A percentile compares a stretch with the other conserved stretches of the same genome.
phyloP scores from a whole-genome alignment of 1,139 yeast species.

The Candida sp. region DNA sequence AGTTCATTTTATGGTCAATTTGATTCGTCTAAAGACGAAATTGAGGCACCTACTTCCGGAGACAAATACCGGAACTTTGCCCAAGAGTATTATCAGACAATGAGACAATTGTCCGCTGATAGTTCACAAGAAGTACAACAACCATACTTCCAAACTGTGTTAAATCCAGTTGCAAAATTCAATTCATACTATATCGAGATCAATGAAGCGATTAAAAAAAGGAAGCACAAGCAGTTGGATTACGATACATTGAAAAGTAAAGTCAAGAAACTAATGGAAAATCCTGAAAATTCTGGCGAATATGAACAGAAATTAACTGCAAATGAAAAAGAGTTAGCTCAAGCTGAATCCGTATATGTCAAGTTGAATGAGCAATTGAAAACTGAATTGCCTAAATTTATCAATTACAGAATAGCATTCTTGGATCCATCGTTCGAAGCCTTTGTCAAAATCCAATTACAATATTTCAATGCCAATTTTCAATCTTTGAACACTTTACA shows the following conservation, averaged over 20 bases:
- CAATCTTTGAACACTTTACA: constrained; percentile 31
- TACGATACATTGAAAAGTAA: constrained; percentile 49
- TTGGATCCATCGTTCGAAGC: constrained; percentile 58
- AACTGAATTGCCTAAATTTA: constrained; percentile 46
- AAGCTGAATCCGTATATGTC: constrained; percentile 27
- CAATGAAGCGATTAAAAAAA: constrained; percentile 50
- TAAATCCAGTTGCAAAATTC: constrained; percentile 49
- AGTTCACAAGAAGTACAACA: constrained; percentile 36
- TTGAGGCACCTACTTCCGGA: background rate
- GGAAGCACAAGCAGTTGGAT: constrained; percentile 50
- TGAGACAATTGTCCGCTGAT: constrained; percentile 29
- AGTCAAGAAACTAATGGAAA: constrained; percentile 39
- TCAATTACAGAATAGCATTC: constrained; percentile 47
- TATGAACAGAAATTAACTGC: constrained; percentile 26
- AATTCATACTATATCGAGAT: constrained; percentile 52
- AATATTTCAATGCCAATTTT: constrained; percentile 45
- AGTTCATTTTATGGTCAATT: constrained; percentile 45
- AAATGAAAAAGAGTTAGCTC: constrained; percentile 21
- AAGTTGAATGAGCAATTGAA: constrained; percentile 45
- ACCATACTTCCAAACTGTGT: constrained; percentile 49
- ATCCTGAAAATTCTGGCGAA: constrained; percentile 18
- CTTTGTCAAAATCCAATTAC: constrained; percentile 51
- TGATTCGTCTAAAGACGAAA: background rate
- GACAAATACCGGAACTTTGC: constrained; percentile 20
- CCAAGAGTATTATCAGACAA: constrained; percentile 30